phyloP scores from a whole-genome alignment of 1,284 basidiomycete species.

The Thelephora terrestris region DNA sequence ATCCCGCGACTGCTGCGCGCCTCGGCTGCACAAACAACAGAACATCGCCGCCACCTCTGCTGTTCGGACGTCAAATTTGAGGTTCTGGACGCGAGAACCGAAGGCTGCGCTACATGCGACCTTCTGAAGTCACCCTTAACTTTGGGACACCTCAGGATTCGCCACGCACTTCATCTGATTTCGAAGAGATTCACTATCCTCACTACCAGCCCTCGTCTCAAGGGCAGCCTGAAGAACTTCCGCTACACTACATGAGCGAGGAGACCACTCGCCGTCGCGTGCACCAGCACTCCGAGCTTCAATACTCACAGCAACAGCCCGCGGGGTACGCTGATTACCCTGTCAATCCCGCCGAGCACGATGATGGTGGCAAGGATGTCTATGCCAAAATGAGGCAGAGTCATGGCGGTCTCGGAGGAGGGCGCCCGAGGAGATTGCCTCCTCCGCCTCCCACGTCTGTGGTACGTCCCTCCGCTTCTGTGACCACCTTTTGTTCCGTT shows the following conservation, averaged over 20 bases:
- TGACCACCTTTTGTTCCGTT: constrained; percentile 2
- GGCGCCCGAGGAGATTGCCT: constrained; percentile 47
- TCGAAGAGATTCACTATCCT: constrained; percentile 61
- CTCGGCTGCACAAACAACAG: not conserved
- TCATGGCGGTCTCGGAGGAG: constrained; percentile 43
- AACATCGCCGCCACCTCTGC: not conserved
- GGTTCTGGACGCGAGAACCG: constrained; percentile 4
- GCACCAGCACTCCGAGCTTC: constrained; percentile 31
- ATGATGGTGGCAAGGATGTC: constrained; percentile 67
- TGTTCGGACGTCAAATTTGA: not conserved
- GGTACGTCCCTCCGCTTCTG: constrained; percentile 32
- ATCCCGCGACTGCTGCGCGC: no score
- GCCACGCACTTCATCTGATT: constrained; percentile 44
- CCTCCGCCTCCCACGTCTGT: constrained; percentile 62
- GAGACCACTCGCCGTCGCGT: constrained; percentile 57
- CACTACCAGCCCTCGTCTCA: constrained; percentile 24
- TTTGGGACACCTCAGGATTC: constrained; percentile 44
- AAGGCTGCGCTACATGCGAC: constrained; percentile 38
- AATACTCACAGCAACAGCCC: constrained; percentile 3
- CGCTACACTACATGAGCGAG: constrained; percentile 62
- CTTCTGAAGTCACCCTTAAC: constrained; percentile 57
- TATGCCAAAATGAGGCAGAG: constrained; percentile 52
- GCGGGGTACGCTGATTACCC: constrained; percentile 23
- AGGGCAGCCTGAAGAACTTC: constrained; percentile 44
- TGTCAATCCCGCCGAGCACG: constrained; percentile 29